These are phyloP conservation scores for Psilocybe cyanescens DNA, from an alignment of 768 basidiomycete genomes.

Conservation along the genomic window DNA sequence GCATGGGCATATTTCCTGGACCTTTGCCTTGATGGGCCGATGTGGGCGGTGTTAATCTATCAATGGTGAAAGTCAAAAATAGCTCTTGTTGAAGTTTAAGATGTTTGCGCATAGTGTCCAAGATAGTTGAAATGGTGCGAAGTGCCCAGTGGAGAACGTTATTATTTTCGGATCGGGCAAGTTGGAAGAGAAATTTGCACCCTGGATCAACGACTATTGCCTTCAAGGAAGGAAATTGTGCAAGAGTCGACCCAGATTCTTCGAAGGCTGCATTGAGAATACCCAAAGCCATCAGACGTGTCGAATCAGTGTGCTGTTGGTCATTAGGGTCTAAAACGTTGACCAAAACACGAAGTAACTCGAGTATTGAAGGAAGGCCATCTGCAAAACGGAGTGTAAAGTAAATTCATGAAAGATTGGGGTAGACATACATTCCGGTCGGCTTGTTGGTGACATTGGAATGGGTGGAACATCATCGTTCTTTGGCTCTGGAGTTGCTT, in stretches of 20 bases:
- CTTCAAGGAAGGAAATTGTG: constrained; percentile 76
- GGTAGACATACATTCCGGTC: constrained; percentile 45
- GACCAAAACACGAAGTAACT: constrained; percentile 91
- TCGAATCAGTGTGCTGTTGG: constrained; percentile 95
- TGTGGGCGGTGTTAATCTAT: constrained; percentile 76
- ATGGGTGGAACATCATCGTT: constrained; percentile 24
- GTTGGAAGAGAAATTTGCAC: constrained; percentile 96
- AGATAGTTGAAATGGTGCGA: constrained; percentile 85
- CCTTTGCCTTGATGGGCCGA: constrained; percentile 29
- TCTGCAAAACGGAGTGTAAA: constrained; percentile 45
- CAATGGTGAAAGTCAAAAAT: constrained; percentile 92
- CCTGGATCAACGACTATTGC: constrained; percentile 84
- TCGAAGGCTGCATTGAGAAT: constrained; percentile 90
- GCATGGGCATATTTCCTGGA: constrained; percentile 15
- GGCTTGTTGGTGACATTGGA: constrained; percentile 30
- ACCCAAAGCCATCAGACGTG: constrained; percentile 84
- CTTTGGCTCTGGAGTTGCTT: constrained; percentile 1
- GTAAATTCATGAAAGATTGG: constrained; percentile 1
- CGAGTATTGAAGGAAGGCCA: constrained; percentile 90
- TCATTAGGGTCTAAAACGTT: constrained; percentile 95
- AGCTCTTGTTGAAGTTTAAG: constrained; percentile 96
- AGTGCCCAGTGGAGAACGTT: constrained; percentile 80
- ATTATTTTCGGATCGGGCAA: constrained; percentile 89
- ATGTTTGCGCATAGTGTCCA: constrained; percentile 83
- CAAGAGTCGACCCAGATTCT: constrained; percentile 75